These are phyloP conservation scores for Geotrichum restrictum DNA, from an alignment of 1,139 yeast genomes.

Conservation along the genomic window DNA sequence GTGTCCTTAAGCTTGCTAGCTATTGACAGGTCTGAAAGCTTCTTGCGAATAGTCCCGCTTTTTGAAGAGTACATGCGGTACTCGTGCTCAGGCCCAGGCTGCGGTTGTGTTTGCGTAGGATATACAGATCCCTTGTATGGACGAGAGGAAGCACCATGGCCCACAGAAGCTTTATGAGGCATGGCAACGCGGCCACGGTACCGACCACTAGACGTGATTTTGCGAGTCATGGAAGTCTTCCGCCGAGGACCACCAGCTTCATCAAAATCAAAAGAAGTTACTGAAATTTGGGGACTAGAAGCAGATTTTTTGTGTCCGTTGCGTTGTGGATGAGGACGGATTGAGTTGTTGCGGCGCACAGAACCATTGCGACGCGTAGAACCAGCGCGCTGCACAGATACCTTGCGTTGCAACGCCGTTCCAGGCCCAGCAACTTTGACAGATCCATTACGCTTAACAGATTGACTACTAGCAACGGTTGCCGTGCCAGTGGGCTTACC, in stretches of 20 bases:
- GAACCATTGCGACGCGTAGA: conserved; percentile 3
- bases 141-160: conserved; percentile 13
- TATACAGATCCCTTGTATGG: conserved; percentile 19
- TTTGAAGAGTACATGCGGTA: conserved; percentile 13
- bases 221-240: background rate
- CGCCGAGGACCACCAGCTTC: background rate
- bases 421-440: background rate
- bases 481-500: background rate
- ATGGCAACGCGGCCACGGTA: background rate
- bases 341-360: background rate
- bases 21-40: conserved; percentile 7
- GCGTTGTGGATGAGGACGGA: background rate
- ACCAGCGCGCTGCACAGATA: conserved; percentile 1
- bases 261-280: conserved; percentile 7
- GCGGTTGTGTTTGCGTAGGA: conserved; percentile 17
- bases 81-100: conserved; percentile 14
- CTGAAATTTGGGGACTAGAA: conserved; percentile 7
- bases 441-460: background rate
- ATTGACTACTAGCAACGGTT: background rate
- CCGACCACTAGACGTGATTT: background rate
- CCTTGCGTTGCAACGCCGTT: conserved; percentile 2
- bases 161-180: background rate
- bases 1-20: conserved; percentile 14
- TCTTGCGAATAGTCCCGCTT: conserved; percentile 9
- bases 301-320: background rate